Evolutionary conservation across 345 rosid species (phyloP), one percentile per base, ranked within the genome.

Genomic region (Brassica rapa): DNA sequence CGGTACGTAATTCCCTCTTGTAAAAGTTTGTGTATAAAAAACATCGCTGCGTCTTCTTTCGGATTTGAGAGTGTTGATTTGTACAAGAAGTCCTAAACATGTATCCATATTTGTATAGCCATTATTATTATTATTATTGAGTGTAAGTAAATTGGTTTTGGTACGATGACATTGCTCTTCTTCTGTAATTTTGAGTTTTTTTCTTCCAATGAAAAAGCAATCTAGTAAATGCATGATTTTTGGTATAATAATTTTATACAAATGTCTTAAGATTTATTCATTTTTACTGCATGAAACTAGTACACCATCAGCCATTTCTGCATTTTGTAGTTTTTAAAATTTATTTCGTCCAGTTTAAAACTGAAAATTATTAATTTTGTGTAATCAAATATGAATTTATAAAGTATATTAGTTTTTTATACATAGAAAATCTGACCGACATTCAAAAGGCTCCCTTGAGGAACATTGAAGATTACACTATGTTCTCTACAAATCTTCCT

Each of bases 401-500:
- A 2, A 12, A 10, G 63, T 70, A 39, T 32, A 35, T 57, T 10
- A 70, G 21, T n/a, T 15, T 7, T 5, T 84, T 80, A 90, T 69
- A 90, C 91, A 83, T 83, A 86, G 71, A 90, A 86, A 57, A 87
- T 75, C 80, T 90, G 93, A 27, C 95, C 95, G 35, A 90, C 93
- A 56, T 86, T 90, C 83, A 88, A 71, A 65, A 89, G 86, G 66
- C 89, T 84, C 84, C 88, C 89, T 56, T 85, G 95, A 80, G 95
- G 91, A 76, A 89, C 84, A 81, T 90, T 85, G 70, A 87, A 89
- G 68, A 90, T 87, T 14, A 75, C 93, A 79, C 93, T 87, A 73
- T 86, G 82, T 37, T 87, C 93, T 81, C 93, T 88, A 79, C 93
- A 88, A 9, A 90, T 83, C 89, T 90, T 90, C 86, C 91, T 85